A percentile compares a stretch with the other conserved stretches of the same genome.
Evolutionary conservation across 23 red algal genomes (phyloP).

Genomic region (Chondrus crispus): DNA sequence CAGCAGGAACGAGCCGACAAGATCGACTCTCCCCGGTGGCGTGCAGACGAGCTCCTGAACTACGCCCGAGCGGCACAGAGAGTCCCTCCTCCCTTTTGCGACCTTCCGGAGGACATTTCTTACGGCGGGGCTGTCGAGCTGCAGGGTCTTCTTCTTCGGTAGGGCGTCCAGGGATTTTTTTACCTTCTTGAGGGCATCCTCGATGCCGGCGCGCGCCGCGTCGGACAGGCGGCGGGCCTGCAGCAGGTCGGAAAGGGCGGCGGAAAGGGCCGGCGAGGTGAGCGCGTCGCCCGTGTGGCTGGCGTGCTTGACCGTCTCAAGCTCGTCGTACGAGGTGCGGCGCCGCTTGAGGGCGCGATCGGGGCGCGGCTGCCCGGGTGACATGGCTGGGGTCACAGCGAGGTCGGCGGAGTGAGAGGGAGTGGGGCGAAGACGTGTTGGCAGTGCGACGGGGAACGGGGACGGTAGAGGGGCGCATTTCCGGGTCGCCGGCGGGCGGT

Average conservation of each 20-base stretch:
- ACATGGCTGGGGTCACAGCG: too few relatives aligned
- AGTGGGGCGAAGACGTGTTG: too few relatives aligned
- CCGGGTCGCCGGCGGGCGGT: too few relatives aligned
- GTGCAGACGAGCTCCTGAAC: conserved; percentile 15
- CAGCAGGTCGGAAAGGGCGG: conserved; percentile 25
- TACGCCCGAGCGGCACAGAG: not conserved
- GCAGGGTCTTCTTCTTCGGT: not conserved
- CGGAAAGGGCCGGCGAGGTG: not conserved
- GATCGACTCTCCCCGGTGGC: not conserved
- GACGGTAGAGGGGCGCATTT: too few relatives aligned
- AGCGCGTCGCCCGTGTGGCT: conserved; percentile 24
- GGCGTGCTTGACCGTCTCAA: conserved; percentile 37
- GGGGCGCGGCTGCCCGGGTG: too few relatives aligned
- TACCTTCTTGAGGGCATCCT: conserved; percentile 11
- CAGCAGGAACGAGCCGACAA: conserved; percentile 48
- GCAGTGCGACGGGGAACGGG: too few relatives aligned
- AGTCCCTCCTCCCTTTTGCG: not conserved
- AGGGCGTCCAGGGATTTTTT: conserved; percentile 37
- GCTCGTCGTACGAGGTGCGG: conserved; percentile 20
- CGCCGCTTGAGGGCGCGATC: too few relatives aligned
- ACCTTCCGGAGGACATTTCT: not conserved
- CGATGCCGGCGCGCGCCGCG: not conserved
- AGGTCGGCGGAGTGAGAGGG: too few relatives aligned
- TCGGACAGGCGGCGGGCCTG: conserved; percentile 3
- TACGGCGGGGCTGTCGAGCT: not conserved